Conservation (phyloP, 2,329 filamentous ascomycete species). For the Emergomyces orientalis region DNA sequence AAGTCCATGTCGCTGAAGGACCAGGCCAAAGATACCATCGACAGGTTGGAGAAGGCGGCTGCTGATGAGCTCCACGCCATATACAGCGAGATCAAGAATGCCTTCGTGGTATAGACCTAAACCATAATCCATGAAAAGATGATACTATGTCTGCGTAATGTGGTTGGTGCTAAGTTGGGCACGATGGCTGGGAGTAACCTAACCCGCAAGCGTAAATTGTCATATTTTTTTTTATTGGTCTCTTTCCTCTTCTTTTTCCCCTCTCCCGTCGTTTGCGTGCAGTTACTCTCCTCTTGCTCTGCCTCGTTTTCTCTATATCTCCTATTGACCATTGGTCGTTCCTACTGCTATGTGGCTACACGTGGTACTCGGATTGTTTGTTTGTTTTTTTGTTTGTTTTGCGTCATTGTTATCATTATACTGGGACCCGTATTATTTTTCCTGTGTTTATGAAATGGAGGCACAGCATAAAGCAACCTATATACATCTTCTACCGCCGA, state of each 20-base stretch:
- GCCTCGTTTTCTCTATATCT: background rate
- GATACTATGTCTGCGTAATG: background rate
- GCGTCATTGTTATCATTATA: background rate
- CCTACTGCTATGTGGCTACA: background rate
- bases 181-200: background rate
- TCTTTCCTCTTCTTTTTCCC: background rate
- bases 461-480: background rate
- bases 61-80: constrained; percentile 39
- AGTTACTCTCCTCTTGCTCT: background rate
- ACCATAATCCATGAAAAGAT: background rate
- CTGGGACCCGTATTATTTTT: background rate
- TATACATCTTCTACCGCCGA: background rate
- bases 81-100: constrained; percentile 36
- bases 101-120: constrained; percentile 39
- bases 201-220: background rate
- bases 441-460: background rate
- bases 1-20: constrained; percentile 39
- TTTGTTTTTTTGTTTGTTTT: background rate
- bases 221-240: background rate
- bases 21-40: constrained; percentile 35
- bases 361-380: background rate
- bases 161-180: background rate
- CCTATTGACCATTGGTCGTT: background rate
- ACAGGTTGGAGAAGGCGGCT: constrained; percentile 40
- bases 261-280: background rate